These are phyloP conservation scores for Phytopythium helicoides DNA, from an alignment of 352 stramenopile genomes.

Conservation along the genomic window DNA sequence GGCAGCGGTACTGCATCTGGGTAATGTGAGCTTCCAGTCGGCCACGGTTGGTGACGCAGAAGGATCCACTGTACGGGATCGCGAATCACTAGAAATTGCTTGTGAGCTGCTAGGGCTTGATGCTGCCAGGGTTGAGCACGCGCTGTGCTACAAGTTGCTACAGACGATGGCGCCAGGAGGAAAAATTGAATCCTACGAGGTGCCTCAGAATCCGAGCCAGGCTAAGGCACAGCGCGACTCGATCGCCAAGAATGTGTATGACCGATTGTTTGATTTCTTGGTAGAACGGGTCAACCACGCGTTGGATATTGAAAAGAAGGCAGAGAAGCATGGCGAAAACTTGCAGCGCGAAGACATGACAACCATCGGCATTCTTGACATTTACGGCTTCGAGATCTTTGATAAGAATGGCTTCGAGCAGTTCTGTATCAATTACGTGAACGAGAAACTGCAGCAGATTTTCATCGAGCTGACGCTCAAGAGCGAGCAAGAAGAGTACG, in stretches of 20 bases:
- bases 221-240: conserved; percentile 92
- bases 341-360: conserved; percentile 72
- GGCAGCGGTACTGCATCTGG: conserved; percentile 75
- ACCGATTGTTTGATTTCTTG: conserved; percentile 96
- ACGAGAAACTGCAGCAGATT: conserved; percentile 93
- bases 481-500: conserved; percentile 94
- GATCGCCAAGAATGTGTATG: conserved; percentile 96
- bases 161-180: conserved; percentile 86
- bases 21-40: conserved; percentile 69
- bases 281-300: conserved; percentile 91
- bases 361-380: conserved; percentile 93
- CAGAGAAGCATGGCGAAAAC: conserved; percentile 75
- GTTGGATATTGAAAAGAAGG: conserved; percentile 81
- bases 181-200: conserved; percentile 84
- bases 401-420: conserved; percentile 94
- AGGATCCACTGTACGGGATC: conserved; percentile 48
- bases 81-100: conserved; percentile 54
- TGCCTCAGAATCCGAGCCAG: conserved; percentile 84
- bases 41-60: conserved; percentile 71
- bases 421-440: conserved; percentile 95
- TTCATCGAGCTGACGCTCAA: conserved; percentile 92
- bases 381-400: conserved; percentile 97
- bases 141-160: conserved; percentile 81
- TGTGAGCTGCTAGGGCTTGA: conserved; percentile 74
- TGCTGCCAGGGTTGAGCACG: conserved; percentile 54